These are phyloP conservation scores for Vicia villosa DNA, from an alignment of 306 rosid genomes.

Conservation along the genomic window DNA sequence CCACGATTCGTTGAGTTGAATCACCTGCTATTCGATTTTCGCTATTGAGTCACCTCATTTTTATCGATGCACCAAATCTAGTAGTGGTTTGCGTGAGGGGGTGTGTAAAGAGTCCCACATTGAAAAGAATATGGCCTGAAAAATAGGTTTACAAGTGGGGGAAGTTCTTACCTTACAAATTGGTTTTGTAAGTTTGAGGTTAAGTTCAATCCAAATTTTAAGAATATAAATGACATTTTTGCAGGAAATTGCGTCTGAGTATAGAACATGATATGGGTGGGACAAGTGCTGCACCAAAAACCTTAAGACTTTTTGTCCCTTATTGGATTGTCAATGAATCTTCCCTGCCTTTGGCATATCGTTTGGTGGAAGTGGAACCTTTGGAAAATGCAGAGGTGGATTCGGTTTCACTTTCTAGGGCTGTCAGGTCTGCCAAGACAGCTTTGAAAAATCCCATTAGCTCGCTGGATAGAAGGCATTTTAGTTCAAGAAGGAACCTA, in stretches of 20 bases:
- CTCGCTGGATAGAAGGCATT: slow-evolving; percentile 76
- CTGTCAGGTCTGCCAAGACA: slow-evolving; percentile 75
- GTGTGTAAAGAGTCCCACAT: no score
- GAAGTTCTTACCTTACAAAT: no score
- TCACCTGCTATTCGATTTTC: no score
- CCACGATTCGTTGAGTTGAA: no score
- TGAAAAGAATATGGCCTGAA: no score
- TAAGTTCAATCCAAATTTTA: no score
- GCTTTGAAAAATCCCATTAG: slow-evolving; percentile 70
- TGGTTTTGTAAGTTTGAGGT: no score
- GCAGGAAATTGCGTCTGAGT: slow-evolving; percentile 91
- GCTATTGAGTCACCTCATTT: no score
- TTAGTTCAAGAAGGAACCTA: slow-evolving; percentile 58
- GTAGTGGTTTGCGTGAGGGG: no score
- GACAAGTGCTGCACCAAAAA: slow-evolving; percentile 83
- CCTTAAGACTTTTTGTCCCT: slow-evolving; percentile 82
- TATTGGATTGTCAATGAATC: slow-evolving; percentile 93
- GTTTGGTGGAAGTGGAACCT: slow-evolving; percentile 90
- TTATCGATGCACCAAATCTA: no score
- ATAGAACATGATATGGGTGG: slow-evolving; percentile 96
- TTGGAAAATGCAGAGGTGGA: slow-evolving; percentile 68
- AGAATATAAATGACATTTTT: slow-evolving; percentile 30
- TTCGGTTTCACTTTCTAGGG: slow-evolving; percentile 60
- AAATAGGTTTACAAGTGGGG: no score
- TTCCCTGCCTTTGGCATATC: slow-evolving; percentile 75